Conservation (phyloP, 192 early-diverging fungal genomes). For the Backusella morwellensis region DNA sequence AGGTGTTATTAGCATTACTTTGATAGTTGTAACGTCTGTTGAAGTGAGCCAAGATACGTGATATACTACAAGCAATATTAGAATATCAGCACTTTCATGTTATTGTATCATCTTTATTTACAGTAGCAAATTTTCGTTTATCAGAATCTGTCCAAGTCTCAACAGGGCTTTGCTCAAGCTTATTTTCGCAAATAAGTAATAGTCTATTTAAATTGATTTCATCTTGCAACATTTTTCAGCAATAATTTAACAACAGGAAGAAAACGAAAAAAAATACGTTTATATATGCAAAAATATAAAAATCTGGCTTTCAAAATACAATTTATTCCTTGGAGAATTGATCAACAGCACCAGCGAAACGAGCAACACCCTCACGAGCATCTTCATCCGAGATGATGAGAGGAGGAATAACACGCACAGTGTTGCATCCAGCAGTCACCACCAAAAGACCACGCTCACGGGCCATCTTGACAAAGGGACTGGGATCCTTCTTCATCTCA, state of each 20-base stretch:
- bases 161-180: constrained; percentile 11
- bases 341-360: constrained; percentile 66
- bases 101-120: neutral
- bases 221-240: constrained; percentile 1
- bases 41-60: constrained; percentile 14
- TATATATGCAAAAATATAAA: neutral
- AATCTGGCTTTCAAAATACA: neutral
- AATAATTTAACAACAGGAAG: neutral
- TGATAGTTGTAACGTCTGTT: neutral
- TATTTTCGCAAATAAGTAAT: constrained; percentile 20
- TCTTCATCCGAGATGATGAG: constrained; percentile 79
- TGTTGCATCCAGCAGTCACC: constrained; percentile 84
- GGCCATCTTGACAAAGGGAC: constrained; percentile 67
- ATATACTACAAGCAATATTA: constrained; percentile 21
- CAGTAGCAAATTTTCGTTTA: constrained; percentile 28
- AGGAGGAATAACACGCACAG: constrained; percentile 90
- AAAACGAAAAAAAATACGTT: neutral
- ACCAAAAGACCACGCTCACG: constrained; percentile 86
- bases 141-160: constrained; percentile 23
- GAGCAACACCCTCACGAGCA: constrained; percentile 67
- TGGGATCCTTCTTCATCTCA: constrained; percentile 70
- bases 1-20: neutral
- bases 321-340: constrained; percentile 14
- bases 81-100: neutral
- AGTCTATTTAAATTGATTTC: constrained; percentile 28